phyloP scores from a whole-genome alignment of 1,284 basidiomycete genomes.

The Ceratobasidium papillatum region DNA sequence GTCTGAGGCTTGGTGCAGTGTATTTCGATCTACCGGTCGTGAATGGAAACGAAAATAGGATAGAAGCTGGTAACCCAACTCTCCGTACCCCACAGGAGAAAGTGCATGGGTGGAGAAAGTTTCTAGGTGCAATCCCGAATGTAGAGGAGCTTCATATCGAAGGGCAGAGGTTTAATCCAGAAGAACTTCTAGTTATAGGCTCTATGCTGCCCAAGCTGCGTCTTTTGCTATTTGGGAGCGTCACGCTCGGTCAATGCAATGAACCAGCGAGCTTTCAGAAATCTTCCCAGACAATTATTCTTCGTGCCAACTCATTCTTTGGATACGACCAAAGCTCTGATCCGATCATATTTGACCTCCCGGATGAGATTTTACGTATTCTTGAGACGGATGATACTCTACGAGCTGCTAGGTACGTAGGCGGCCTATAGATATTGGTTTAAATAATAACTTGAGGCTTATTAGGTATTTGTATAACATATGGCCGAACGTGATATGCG shows the following conservation, averaged over 20 bases:
- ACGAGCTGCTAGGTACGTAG: neutral
- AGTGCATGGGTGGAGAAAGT: neutral
- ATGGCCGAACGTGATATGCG: neutral
- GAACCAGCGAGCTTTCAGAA: neutral
- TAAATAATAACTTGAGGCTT: neutral
- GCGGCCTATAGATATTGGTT: neutral
- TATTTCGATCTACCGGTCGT: neutral
- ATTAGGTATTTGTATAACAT: neutral
- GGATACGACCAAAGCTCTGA: neutral
- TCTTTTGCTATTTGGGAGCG: neutral
- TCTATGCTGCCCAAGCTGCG: neutral
- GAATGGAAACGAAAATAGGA: too few species aligned
- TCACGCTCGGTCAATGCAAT: neutral
- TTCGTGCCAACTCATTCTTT: neutral
- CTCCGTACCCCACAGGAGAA: neutral
- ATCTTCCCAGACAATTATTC: neutral
- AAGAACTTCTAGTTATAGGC: neutral
- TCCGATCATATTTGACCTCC: neutral
- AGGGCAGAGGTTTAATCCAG: neutral
- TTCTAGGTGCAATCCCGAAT: neutral
- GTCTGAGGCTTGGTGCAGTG: neutral
- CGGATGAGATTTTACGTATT: too few species aligned
- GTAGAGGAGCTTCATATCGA: neutral
- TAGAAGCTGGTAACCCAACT: neutral
- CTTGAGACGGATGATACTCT: neutral